Conservation (phyloP, 176 grass and related monocot genomes). For the Urochloa ruziziensis region DNA sequence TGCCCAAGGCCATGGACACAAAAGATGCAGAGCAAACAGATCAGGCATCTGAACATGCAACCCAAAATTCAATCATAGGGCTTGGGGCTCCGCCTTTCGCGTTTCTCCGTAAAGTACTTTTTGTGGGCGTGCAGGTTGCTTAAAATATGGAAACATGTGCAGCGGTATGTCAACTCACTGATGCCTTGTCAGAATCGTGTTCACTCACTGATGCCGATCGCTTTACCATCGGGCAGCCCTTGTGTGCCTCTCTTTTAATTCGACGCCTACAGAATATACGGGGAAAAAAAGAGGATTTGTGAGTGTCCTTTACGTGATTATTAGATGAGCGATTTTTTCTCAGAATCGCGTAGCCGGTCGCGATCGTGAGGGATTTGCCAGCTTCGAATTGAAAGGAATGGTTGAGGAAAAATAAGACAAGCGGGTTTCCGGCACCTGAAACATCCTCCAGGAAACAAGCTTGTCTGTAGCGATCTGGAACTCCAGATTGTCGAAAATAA, state of each 20-base stretch:
- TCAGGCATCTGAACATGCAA: background rate
- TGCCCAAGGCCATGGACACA: no score
- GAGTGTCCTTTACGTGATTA: background rate
- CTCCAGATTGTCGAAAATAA: background rate
- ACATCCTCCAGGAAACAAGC: constrained; percentile 33
- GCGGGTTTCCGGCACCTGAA: background rate
- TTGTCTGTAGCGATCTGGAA: background rate
- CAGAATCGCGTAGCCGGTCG: background rate
- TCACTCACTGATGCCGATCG: background rate
- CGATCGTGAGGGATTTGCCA: background rate
- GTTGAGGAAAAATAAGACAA: background rate
- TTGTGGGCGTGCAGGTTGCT: background rate
- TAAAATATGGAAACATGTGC: constrained; percentile 20
- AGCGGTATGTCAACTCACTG: background rate
- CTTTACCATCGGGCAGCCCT: background rate
- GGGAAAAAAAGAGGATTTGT: background rate
- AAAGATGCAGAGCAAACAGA: background rate
- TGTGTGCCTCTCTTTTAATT: background rate
- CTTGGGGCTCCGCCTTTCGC: background rate
- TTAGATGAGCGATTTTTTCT: background rate
- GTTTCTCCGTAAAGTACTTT: background rate
- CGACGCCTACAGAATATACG: background rate
- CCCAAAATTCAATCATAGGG: background rate
- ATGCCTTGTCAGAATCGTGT: background rate
- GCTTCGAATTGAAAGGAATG: background rate